phyloP scores from a whole-genome alignment of 495 filamentous ascomycete genomes.

The Hypomontagnella submonticulosa region DNA sequence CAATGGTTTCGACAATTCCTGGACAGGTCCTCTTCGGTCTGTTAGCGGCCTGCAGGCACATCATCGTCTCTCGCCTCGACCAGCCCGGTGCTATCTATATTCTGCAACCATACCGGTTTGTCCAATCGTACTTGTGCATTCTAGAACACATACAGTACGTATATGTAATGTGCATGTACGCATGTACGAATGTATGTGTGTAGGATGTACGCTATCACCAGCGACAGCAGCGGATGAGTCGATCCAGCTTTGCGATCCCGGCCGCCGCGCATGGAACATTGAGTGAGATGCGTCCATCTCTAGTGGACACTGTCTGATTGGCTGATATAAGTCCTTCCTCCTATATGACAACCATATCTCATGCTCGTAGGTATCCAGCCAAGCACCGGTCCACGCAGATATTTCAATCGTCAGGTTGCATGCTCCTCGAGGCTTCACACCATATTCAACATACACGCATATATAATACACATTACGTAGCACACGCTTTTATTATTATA shows the following conservation, averaged over 20 bases:
- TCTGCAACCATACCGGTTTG: conserved; percentile 23
- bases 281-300: conserved; percentile 18
- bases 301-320: conserved; percentile 21
- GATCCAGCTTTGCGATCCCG: conserved; percentile 41
- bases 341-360: conserved; percentile 13
- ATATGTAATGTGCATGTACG: conserved; percentile 26
- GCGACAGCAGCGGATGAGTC: conserved; percentile 35
- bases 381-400: conserved; percentile 30
- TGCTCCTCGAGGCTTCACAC: conserved; percentile 29
- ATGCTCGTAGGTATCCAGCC: conserved; percentile 31
- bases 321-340: conserved; percentile 17
- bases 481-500: conserved; percentile 27
- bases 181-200: conserved; percentile 18
- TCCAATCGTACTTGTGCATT: conserved; percentile 38
- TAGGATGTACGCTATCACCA: conserved; percentile 29
- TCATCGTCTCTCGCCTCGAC: conserved; percentile 33
- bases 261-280: conserved; percentile 30
- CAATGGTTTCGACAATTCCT: conserved; percentile 15
- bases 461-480: conserved; percentile 42
- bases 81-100: conserved; percentile 35
- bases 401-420: conserved; percentile 27
- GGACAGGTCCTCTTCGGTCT: conserved; percentile 36
- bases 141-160: conserved; percentile 37
- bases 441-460: conserved; percentile 14
- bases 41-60: conserved; percentile 43